These are phyloP conservation scores for Colletotrichum chrysophilum DNA, from an alignment of 2,329 filamentous ascomycete genomes.

Conservation along the genomic window DNA sequence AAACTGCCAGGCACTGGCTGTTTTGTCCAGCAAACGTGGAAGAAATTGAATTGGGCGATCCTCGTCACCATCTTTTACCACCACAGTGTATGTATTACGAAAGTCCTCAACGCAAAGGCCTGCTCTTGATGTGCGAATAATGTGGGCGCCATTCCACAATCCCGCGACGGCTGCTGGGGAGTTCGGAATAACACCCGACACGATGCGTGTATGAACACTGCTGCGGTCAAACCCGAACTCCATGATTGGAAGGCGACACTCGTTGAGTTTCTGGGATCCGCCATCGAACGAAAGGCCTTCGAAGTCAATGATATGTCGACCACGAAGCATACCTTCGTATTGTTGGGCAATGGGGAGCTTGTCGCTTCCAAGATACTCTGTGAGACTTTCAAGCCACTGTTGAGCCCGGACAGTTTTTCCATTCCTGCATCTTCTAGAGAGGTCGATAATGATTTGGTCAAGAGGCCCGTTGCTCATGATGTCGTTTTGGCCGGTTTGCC, in stretches of 20 bases:
- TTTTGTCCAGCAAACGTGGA: neutral
- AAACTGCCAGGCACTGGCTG: neutral
- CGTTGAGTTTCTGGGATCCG: neutral
- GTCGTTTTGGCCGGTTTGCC: neutral
- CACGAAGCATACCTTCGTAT: neutral
- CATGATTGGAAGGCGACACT: neutral
- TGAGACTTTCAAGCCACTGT: neutral
- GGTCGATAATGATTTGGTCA: neutral
- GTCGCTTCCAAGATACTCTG: neutral
- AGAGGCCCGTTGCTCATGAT: neutral
- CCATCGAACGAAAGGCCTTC: neutral
- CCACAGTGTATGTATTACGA: neutral
- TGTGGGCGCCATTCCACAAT: neutral
- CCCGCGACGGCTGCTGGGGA: neutral
- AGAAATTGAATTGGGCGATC: neutral
- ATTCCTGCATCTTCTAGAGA: neutral
- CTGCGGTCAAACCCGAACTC: neutral
- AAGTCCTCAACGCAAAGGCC: neutral
- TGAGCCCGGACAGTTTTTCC: neutral
- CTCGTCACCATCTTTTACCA: neutral
- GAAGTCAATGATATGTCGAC: neutral
- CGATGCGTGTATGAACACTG: neutral
- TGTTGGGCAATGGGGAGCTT: neutral
- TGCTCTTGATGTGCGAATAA: neutral
- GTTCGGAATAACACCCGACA: neutral